These are phyloP conservation scores for Podila epicladia DNA, from an alignment of 192 early-diverging fungal species.

Conservation along the genomic window DNA sequence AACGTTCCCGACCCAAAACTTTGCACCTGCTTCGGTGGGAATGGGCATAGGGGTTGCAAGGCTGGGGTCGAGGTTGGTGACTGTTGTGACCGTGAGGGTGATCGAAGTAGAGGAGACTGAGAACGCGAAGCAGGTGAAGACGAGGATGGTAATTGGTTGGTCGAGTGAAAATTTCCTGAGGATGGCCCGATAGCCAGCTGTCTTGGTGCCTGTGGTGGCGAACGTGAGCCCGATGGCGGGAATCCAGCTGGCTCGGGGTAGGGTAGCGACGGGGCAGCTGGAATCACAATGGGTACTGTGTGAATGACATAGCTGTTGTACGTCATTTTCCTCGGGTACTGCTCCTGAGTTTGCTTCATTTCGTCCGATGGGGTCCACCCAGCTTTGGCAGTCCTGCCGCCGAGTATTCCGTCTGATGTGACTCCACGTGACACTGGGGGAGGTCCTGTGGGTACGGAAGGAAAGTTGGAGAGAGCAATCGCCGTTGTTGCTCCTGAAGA, in stretches of 20 bases:
- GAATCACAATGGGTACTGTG: not conserved
- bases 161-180: not conserved
- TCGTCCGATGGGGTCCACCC: not conserved
- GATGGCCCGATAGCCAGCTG: not conserved
- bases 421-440: not conserved
- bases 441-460: not conserved
- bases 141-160: not conserved
- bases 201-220: constrained; percentile 1
- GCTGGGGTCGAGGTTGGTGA: not conserved
- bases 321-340: not conserved
- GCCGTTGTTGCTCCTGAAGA: not conserved
- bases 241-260: not conserved
- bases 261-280: not conserved
- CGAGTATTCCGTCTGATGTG: not conserved
- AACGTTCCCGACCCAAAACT: no score
- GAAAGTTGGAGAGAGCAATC: not conserved
- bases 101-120: not conserved
- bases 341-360: not conserved
- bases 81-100: not conserved
- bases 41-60: not conserved
- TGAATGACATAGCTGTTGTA: constrained; percentile 3
- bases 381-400: constrained; percentile 1
- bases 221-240: not conserved
- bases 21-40: no score
- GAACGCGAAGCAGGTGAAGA: not conserved